Base-by-base conservation (phyloP, 2,329 filamentous ascomycete genomes). In the Fusarium guadeloupense region DNA sequence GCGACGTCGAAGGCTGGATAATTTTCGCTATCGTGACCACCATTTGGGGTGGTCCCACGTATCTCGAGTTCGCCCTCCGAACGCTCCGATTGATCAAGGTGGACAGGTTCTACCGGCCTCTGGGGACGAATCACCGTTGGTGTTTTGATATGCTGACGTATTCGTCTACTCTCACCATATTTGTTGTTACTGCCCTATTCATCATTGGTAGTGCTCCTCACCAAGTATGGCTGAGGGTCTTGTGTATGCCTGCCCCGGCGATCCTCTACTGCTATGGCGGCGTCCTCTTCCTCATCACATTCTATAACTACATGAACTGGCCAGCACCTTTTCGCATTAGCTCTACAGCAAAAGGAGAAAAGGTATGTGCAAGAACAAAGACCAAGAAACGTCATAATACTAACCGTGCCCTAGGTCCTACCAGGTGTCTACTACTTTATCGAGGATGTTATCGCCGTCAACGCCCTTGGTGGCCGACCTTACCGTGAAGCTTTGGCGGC, bases 401-500 rank as follows among this genome's bases (percentile, higher is more conserved):
- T 79, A 48, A 70, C 39, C 1, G 12, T 34, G 6, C 31, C 1
- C 1, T n/a, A 77, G 70, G 83, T 89, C 53, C 80, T 83, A 4
- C 88, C 88, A 0, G 82, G 85, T 3, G 80, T 84, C 2, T 87
- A 88, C 64, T 88, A 87, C 43, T 79, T 90, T 25, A 83, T 89
- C 21, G 88, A 90, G 72, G 88, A 90, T 66, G 81, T 89, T 20
- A 81, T 89, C 13, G 86, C 85, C 5, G 88, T 90, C 34, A 88
- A 90, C 68, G 87, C 85, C 17, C 82, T 80, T 4, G 87, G 85
- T 9, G 76, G 76, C n/a, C 72, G 75, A 30, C 76, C 76, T 0
- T 80, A 74, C 38, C 73, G 78, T 37, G 76, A 79, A 48, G 77
- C 77, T 9, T 67, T 78, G 21, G 73, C 77, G 19, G 78, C 77